phyloP scores from a whole-genome alignment of 371 early-diverging fungal genomes.

The Blakeslea trispora region DNA sequence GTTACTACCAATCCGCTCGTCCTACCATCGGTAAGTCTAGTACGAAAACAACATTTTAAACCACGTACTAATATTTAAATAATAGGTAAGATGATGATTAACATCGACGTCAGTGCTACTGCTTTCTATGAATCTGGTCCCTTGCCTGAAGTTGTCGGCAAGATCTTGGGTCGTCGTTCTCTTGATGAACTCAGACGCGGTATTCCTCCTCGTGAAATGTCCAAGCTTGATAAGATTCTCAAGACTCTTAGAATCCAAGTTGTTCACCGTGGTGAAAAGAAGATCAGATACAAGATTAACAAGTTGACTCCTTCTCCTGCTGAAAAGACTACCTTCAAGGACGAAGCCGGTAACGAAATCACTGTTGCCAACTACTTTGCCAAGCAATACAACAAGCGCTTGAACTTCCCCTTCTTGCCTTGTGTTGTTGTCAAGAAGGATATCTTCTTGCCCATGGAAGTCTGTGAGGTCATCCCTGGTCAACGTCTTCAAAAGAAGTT shows the following conservation, averaged over 20 bases:
- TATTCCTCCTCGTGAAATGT: conserved; percentile 61
- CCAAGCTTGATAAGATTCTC: conserved; percentile 71
- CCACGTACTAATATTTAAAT: background rate
- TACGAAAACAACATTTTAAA: background rate
- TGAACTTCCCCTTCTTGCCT: conserved; percentile 82
- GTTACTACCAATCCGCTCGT: conserved; percentile 89
- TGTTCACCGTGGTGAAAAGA: conserved; percentile 72
- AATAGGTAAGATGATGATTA: conserved; percentile 68
- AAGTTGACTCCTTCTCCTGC: conserved; percentile 71
- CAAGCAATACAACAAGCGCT: conserved; percentile 67
- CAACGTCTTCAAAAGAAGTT: conserved; percentile 83
- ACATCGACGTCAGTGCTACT: conserved; percentile 88
- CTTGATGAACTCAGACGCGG: conserved; percentile 69
- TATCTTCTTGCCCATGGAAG: conserved; percentile 85
- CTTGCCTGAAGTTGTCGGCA: conserved; percentile 65
- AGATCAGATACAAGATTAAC: conserved; percentile 69
- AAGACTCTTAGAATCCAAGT: conserved; percentile 75
- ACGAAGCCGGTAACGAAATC: conserved; percentile 48
- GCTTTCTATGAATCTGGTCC: conserved; percentile 82
- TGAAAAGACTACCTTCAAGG: conserved; percentile 67
- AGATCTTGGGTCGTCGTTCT: conserved; percentile 64
- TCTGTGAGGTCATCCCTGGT: conserved; percentile 84
- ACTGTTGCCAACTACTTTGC: conserved; percentile 82
- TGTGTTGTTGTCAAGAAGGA: conserved; percentile 78
- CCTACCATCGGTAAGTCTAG: conserved; percentile 62